A percentile compares a stretch with the other conserved stretches of the same genome.
Evolutionary conservation across 805 yeast genomes (phyloP).

Genomic region (Monosporozyma siamensis): DNA sequence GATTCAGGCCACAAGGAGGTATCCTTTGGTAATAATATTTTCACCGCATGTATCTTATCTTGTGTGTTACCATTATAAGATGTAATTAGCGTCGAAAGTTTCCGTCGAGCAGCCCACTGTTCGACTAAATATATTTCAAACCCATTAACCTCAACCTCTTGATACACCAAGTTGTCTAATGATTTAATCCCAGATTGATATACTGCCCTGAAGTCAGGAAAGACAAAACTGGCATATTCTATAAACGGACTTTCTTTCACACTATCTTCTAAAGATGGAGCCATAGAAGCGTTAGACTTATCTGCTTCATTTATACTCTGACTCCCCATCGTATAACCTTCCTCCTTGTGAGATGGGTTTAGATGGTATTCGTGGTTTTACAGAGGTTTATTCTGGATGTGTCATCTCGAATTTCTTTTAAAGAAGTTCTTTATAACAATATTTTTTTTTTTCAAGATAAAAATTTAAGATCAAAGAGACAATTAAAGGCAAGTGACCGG

Average conservation of each 20-base stretch:
- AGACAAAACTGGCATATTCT: slow-evolving; percentile 23
- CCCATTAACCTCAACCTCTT: slow-evolving; percentile 49
- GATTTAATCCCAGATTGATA: slow-evolving; percentile 37
- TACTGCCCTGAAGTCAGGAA: slow-evolving; percentile 54
- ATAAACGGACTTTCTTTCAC: neutral
- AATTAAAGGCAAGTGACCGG: too few species aligned
- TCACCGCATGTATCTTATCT: slow-evolving; percentile 53
- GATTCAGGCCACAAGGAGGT: slow-evolving; percentile 28
- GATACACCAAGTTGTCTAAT: slow-evolving; percentile 33
- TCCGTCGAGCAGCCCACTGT: slow-evolving; percentile 81
- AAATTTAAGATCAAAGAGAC: too few species aligned
- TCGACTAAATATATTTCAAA: slow-evolving; percentile 88
- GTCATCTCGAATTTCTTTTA: too few species aligned
- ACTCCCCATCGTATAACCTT: neutral
- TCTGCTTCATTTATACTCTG: neutral
- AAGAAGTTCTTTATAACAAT: too few species aligned
- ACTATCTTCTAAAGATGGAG: neutral
- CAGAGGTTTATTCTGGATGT: too few species aligned
- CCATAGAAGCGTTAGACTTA: neutral
- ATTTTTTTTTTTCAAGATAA: too few species aligned
- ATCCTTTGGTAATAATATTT: slow-evolving; percentile 41
- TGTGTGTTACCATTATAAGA: slow-evolving; percentile 76
- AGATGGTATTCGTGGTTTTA: too few species aligned
- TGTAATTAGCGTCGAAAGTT: slow-evolving; percentile 57
- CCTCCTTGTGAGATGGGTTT: too few species aligned